A percentile compares a stretch with the other conserved stretches of the same genome.
These are phyloP conservation scores for Margaritispora aquatica DNA, from an alignment of 495 filamentous ascomycete species.

Conservation along the genomic window DNA sequence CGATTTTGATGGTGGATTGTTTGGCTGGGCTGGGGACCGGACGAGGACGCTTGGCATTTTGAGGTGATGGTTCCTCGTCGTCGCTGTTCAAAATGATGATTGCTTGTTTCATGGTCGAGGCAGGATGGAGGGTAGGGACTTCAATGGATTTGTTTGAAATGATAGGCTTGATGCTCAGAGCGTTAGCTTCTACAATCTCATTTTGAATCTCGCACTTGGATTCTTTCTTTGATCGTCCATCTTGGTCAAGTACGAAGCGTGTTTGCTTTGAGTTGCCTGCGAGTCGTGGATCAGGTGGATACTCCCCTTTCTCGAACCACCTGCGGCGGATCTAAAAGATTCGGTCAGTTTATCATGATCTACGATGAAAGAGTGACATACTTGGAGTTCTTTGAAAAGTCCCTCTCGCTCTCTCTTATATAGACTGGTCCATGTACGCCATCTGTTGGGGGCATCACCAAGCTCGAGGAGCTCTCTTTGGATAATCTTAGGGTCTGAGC, in stretches of 20 bases:
- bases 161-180: neutral
- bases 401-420: neutral
- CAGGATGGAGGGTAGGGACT: neutral
- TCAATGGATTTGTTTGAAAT: neutral
- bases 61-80: neutral
- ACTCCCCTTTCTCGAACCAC: neutral
- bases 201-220: neutral
- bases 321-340: neutral
- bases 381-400: conserved; percentile 1
- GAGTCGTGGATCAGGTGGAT: neutral
- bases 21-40: neutral
- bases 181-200: neutral
- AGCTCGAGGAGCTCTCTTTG: neutral
- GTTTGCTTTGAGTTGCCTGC: neutral
- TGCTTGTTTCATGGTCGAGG: neutral
- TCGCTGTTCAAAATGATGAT: conserved; percentile 1
- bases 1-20: neutral
- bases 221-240: neutral
- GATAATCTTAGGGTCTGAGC: neutral
- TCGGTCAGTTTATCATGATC: too few relatives aligned
- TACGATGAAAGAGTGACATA: too few relatives aligned
- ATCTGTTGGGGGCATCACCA: neutral
- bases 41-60: neutral
- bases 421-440: conserved; percentile 5
- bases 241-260: too few relatives aligned